These are phyloP conservation scores for Malus hybrid DNA, from an alignment of 331 rosid genomes.

Conservation along the genomic window DNA sequence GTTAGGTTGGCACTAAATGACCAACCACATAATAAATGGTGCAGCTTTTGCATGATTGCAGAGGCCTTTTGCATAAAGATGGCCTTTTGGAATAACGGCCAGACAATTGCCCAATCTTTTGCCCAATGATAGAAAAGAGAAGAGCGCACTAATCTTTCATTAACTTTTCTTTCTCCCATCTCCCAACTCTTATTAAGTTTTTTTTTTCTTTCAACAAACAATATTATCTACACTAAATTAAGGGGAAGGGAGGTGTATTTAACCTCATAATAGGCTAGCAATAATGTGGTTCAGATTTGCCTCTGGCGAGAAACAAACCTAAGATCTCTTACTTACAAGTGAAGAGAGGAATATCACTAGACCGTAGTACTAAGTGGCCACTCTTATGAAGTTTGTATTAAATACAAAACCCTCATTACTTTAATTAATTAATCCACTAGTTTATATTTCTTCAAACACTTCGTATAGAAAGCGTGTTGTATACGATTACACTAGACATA, in stretches of 20 bases:
- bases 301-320: too few relatives aligned
- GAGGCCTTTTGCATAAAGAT: not conserved
- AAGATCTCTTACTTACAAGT: too few relatives aligned
- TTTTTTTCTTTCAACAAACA: too few relatives aligned
- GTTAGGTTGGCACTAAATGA: not conserved
- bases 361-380: too few relatives aligned
- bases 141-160: not conserved
- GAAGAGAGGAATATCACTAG: accelerated
- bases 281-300: too few relatives aligned
- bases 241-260: too few relatives aligned
- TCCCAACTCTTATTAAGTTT: not conserved
- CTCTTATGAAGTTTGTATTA: not conserved
- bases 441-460: not conserved
- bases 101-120: not conserved
- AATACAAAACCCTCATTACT: not conserved
- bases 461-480: too few relatives aligned
- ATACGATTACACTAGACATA: not conserved
- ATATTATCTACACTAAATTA: too few relatives aligned
- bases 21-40: not conserved
- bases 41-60: not conserved
- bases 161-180: not conserved
- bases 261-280: too few relatives aligned
- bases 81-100: not conserved
- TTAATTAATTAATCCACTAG: not conserved
- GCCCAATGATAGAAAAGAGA: too few relatives aligned